Conservation (phyloP, 352 stramenopile genomes). For the Phytophthora nicotianae region DNA sequence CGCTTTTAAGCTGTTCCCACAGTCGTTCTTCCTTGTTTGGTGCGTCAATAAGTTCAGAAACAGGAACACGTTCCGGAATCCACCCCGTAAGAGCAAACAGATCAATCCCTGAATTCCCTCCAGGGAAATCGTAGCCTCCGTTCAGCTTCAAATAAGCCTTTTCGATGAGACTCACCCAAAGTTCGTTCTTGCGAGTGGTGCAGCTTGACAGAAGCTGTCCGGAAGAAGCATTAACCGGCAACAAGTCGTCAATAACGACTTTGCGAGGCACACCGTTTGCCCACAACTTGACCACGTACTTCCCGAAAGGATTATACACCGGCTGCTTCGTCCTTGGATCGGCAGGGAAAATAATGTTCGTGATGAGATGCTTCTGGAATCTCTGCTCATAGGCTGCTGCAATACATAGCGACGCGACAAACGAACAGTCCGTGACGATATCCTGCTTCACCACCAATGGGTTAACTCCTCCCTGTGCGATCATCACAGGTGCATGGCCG, state of each 20-base stretch:
- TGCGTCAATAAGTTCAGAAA: conserved; percentile 78
- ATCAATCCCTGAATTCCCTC: conserved; percentile 97
- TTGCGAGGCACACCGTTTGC: conserved; percentile 93
- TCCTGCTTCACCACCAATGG: conserved; percentile 87
- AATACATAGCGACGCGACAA: conserved; percentile 93
- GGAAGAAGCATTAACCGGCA: conserved; percentile 86
- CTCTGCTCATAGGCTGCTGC: conserved; percentile 90
- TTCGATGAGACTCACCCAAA: conserved; percentile 97
- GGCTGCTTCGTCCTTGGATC: conserved; percentile 66
- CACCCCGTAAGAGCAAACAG: conserved; percentile 98
- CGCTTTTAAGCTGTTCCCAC: conserved; percentile 93
- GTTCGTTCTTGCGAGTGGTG: conserved; percentile 78
- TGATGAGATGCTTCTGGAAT: conserved; percentile 92
- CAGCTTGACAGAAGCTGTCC: conserved; percentile 85
- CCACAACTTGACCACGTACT: conserved; percentile 98
- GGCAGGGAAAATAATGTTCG: conserved; percentile 96
- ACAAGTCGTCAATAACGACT: conserved; percentile 95
- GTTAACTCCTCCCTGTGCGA: conserved; percentile 58
- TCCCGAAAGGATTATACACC: conserved; percentile 91
- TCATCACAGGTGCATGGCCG: conserved; percentile 65
- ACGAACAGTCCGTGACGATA: conserved; percentile 93
- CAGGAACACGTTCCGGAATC: conserved; percentile 95
- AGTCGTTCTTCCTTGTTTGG: conserved; percentile 95
- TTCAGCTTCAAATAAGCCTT: conserved; percentile 99
- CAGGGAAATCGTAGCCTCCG: conserved; percentile 97